Conservation (phyloP, 352 stramenopile genomes). For the Phytophthora pisi region DNA sequence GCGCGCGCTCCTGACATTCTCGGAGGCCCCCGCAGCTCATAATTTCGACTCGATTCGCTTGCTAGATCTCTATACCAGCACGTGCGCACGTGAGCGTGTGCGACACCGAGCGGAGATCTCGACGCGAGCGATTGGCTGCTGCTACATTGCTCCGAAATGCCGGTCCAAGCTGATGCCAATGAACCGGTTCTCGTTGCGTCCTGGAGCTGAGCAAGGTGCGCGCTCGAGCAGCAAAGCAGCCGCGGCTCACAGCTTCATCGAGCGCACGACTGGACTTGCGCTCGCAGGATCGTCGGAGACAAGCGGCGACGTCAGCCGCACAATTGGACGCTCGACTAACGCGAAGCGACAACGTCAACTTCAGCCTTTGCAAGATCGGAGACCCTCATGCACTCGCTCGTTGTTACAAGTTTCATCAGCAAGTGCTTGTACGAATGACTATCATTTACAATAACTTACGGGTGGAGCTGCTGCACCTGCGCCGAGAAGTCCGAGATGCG, state of each 20-base stretch:
- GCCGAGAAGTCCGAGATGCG: slow-evolving; percentile 70
- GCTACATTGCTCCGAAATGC: no score
- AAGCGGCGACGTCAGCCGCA: slow-evolving; percentile 7
- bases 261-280: slow-evolving; percentile 3
- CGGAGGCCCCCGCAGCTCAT: not conserved
- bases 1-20: not conserved
- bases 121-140: not conserved
- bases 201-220: slow-evolving; percentile 18
- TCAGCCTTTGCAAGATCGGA: slow-evolving; percentile 7
- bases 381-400: slow-evolving; percentile 2
- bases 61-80: slow-evolving; percentile 14
- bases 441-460: slow-evolving; percentile 32
- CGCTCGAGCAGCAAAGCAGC: slow-evolving; percentile 1
- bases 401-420: slow-evolving; percentile 7
- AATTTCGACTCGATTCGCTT: not conserved
- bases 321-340: slow-evolving; percentile 22
- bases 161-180: no score
- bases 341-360: slow-evolving; percentile 12
- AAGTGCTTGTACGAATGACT: not conserved
- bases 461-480: slow-evolving; percentile 35
- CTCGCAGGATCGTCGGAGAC: slow-evolving; percentile 17
- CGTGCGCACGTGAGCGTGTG: slow-evolving; percentile 10
- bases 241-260: not conserved
- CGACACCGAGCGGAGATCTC: slow-evolving; percentile 7
- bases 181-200: not conserved